Evolutionary conservation across 805 yeast species (phyloP), one percentile per base, ranked within the genome.

Genomic region (Wickerhamomyces ciferrii): DNA sequence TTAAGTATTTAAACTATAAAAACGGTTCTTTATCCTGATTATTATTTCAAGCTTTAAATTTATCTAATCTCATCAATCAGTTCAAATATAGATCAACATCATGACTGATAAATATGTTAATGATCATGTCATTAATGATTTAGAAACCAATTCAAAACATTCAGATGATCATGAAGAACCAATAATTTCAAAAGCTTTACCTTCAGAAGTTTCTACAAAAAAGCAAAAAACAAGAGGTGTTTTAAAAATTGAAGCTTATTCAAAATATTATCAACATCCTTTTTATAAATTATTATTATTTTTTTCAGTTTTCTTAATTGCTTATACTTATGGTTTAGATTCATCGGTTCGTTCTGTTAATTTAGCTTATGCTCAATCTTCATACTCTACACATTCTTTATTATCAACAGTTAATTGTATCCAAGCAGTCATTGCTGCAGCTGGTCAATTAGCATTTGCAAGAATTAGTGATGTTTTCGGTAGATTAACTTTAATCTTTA

Each of bases 271-370:
- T 54, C 51, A 64, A 19, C 44, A 59, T 24, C 52, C 57, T 36
- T 43, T 48, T 23, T 68, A 69, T 48, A 74, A 73, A 44, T 50
- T 70, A 9, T 50, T 68, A 4, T 62, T 81, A 32, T 78, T 75
- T 57, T 59, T 78, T 44, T 65, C 74, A 13, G 62, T 78, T 21
- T 81, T 83, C 54, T 53, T 78, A 23, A 72, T 79, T 41, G 75
- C 84, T 19, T 84, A 80, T 54, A 74, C 75, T 24, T 80, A 80
- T 53, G 79, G 83, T 34, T 66, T 84, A 41, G 88, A 83, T 58
- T 72, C 74, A 46, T 67, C 68, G 18, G 59, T 74, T 41, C 68
- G 83, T 52, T 65, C 43, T 15, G 48, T 47, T n/a, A 47, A 47
- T 23, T 18, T 47, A 17, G 50, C 48, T 3, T 70, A 72, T 54